Conservation (phyloP, 2,329 filamentous ascomycete species). For the Talaromyces funiculosus region DNA sequence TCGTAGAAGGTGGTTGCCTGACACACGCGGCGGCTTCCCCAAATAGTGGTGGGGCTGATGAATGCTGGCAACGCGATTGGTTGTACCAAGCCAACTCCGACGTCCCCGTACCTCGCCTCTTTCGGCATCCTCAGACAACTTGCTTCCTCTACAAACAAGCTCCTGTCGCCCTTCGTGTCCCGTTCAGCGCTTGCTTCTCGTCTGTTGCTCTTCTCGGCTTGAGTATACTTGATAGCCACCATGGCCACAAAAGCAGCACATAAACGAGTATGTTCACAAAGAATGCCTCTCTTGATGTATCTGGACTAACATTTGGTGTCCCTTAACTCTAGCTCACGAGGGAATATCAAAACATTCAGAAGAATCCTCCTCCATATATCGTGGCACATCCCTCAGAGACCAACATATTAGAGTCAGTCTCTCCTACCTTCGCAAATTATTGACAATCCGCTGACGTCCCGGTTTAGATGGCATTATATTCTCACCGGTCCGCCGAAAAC, state of each 20-base stretch:
- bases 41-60: background rate
- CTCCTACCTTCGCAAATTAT: background rate
- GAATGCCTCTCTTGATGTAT: background rate
- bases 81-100: background rate
- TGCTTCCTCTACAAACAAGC: background rate
- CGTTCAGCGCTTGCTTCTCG: background rate
- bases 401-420: slow-evolving; percentile 80
- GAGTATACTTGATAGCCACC: background rate
- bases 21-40: background rate
- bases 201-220: background rate
- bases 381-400: slow-evolving; percentile 80
- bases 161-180: background rate
- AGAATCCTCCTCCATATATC: slow-evolving; percentile 84
- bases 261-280: slow-evolving; percentile 56
- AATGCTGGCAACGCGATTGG: background rate
- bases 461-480: slow-evolving; percentile 81
- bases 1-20: background rate
- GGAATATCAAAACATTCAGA: slow-evolving; percentile 60
- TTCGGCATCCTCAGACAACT: background rate
- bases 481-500: slow-evolving; percentile 91
- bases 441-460: background rate
- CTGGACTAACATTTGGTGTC: background rate
- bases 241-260: slow-evolving; percentile 70
- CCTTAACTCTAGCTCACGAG: slow-evolving; percentile 47
- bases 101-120: background rate